Evolutionary conservation across 2,329 filamentous ascomycete species (phyloP).

Genomic region (Lecanosticta acicola): DNA sequence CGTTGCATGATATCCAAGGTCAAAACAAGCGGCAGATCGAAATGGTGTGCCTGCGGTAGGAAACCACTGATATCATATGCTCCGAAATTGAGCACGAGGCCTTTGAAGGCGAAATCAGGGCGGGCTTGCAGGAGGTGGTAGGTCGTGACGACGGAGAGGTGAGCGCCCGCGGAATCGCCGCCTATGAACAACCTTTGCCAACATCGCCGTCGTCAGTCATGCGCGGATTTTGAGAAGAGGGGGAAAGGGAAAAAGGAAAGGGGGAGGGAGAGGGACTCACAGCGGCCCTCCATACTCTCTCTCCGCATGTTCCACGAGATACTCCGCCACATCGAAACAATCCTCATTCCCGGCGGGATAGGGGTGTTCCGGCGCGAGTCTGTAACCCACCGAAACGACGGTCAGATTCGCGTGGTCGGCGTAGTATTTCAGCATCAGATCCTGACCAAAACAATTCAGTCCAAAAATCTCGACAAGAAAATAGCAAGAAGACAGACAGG

Average conservation of each 20-base stretch:
- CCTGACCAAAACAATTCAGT: no score
- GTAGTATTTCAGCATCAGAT: constrained; percentile 45
- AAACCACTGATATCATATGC: constrained; percentile 45
- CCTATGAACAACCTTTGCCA: constrained; percentile 33
- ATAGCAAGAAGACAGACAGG: no score
- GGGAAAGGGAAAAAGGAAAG: constrained; percentile 7
- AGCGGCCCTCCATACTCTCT: constrained; percentile 38
- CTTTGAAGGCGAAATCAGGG: constrained; percentile 41
- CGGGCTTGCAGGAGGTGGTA: constrained; percentile 43
- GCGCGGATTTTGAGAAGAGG: background rate
- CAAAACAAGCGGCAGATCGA: constrained; percentile 41
- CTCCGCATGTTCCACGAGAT: constrained; percentile 46
- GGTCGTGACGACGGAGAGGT: constrained; percentile 44
- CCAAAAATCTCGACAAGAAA: no score
- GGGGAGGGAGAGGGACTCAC: background rate
- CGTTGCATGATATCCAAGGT: constrained; percentile 42
- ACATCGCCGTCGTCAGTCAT: background rate
- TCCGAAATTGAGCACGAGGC: constrained; percentile 51
- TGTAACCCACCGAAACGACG: constrained; percentile 54
- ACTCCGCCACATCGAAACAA: constrained; percentile 53
- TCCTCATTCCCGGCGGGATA: constrained; percentile 53
- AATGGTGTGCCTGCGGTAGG: constrained; percentile 39
- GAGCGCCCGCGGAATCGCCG: constrained; percentile 50
- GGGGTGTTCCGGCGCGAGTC: constrained; percentile 55
- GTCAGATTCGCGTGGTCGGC: constrained; percentile 46